A percentile compares a stretch with the other conserved stretches of the same genome.
These are phyloP conservation scores for Pascua sp. DNA, from an alignment of 1,284 basidiomycete genomes.

Conservation along the genomic window DNA sequence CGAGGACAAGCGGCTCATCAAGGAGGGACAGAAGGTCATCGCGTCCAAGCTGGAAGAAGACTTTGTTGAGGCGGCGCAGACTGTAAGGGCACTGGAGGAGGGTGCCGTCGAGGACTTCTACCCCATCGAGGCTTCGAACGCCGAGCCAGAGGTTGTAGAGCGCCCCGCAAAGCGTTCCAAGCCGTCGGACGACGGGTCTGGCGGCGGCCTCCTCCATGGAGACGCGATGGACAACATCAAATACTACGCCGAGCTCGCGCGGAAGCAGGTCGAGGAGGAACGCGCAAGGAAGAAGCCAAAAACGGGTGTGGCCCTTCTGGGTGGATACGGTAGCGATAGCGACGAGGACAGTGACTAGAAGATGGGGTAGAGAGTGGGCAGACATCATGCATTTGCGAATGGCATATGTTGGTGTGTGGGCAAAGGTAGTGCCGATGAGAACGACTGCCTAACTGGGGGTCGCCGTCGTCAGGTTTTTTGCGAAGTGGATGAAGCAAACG, in stretches of 20 bases:
- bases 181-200: slow-evolving; percentile 26
- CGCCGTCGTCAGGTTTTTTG: no score
- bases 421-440: no score
- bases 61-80: slow-evolving; percentile 79
- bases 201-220: slow-evolving; percentile 63
- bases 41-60: slow-evolving; percentile 62
- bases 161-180: slow-evolving; percentile 48
- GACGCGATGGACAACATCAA: slow-evolving; percentile 80
- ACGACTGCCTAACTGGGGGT: no score
- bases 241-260: slow-evolving; percentile 76
- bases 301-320: slow-evolving; percentile 54
- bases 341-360: slow-evolving; percentile 53
- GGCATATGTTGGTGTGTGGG: no score
- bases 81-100: slow-evolving; percentile 77
- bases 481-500: no score
- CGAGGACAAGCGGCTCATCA: slow-evolving; percentile 75
- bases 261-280: slow-evolving; percentile 52
- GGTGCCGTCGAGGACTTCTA: slow-evolving; percentile 47
- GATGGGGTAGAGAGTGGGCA: no score
- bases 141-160: slow-evolving; percentile 39
- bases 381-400: no score
- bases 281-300: slow-evolving; percentile 42
- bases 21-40: slow-evolving; percentile 78
- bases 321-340: slow-evolving; percentile 67
- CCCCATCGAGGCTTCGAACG: slow-evolving; percentile 36